phyloP scores from a whole-genome alignment of 495 filamentous ascomycete genomes.

The Penicillium lagena region DNA sequence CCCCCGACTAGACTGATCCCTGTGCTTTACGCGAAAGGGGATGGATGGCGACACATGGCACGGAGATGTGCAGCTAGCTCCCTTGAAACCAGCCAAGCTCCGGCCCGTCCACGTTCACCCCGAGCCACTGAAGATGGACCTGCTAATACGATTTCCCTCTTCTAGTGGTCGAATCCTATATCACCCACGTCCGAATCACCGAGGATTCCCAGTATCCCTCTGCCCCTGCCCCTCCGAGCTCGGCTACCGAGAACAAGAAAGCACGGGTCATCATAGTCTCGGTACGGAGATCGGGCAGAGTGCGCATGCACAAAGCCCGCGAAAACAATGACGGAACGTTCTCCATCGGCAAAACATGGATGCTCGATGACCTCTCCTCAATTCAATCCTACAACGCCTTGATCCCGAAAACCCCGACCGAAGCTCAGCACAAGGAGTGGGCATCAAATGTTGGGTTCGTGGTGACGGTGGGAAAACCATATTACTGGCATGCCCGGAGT shows the following conservation, averaged over 20 bases:
- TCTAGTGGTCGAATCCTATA: conserved; percentile 87
- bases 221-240: conserved; percentile 70
- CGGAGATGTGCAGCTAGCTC: background rate
- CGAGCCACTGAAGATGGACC: background rate
- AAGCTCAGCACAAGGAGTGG: conserved; percentile 67
- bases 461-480: conserved; percentile 87
- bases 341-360: conserved; percentile 98
- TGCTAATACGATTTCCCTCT: background rate
- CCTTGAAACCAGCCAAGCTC: background rate
- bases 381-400: conserved; percentile 72
- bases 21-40: background rate
- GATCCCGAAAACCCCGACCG: conserved; percentile 42
- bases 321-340: conserved; percentile 92
- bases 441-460: conserved; percentile 76
- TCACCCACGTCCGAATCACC: conserved; percentile 85
- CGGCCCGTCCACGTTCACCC: background rate
- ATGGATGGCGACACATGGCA: conserved; percentile 2
- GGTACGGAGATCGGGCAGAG: conserved; percentile 83
- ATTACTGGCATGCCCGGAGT: conserved; percentile 91
- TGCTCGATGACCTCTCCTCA: conserved; percentile 73
- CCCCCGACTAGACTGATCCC: background rate
- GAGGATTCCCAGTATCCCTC: conserved; percentile 85
- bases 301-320: conserved; percentile 92
- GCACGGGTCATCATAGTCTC: conserved; percentile 84
- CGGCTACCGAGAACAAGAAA: conserved; percentile 70